Evolutionary conservation across 345 rosid genomes (phyloP).

Genomic region (Ceriops tagal): DNA sequence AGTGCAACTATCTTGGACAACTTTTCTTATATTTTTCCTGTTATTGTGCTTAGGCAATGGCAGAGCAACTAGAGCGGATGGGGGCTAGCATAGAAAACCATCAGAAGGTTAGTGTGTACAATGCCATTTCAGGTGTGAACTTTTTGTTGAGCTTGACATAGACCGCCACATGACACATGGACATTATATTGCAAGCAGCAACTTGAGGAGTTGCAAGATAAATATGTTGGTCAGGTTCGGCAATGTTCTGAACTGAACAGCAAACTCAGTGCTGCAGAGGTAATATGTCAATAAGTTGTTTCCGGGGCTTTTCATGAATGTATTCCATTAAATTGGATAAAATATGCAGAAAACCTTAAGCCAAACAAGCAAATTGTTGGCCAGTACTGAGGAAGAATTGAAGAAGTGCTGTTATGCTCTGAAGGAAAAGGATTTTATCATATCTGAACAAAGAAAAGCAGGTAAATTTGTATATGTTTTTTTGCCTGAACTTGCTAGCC

Average conservation of each 20-base stretch:
- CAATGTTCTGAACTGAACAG: conserved; percentile 62
- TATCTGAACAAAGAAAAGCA: conserved; percentile 85
- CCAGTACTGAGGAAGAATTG: conserved; percentile 65
- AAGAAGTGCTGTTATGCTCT: conserved; percentile 68
- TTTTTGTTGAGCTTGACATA: background rate
- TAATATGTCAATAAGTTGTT: conserved; percentile 17
- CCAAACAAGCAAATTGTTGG: conserved; percentile 60
- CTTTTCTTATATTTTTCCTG: conserved; percentile 5
- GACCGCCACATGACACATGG: conserved; percentile 6
- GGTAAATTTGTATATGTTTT: conserved; percentile 32
- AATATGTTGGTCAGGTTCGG: conserved; percentile 60
- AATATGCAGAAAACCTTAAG: conserved; percentile 58
- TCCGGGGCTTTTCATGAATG: background rate
- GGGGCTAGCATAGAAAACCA: conserved; percentile 55
- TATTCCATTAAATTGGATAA: background rate
- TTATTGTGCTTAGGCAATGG: conserved; percentile 60
- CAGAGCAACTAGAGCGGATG: conserved; percentile 92
- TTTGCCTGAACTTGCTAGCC: background rate
- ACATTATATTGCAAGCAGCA: conserved; percentile 42
- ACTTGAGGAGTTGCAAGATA: conserved; percentile 78
- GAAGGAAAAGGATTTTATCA: conserved; percentile 80
- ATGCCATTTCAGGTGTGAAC: background rate
- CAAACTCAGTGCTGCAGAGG: conserved; percentile 81
- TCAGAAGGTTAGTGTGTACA: conserved; percentile 62
- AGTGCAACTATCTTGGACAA: background rate